Conservation (phyloP, 345 rosid species). For the Dovyalis caffra region DNA sequence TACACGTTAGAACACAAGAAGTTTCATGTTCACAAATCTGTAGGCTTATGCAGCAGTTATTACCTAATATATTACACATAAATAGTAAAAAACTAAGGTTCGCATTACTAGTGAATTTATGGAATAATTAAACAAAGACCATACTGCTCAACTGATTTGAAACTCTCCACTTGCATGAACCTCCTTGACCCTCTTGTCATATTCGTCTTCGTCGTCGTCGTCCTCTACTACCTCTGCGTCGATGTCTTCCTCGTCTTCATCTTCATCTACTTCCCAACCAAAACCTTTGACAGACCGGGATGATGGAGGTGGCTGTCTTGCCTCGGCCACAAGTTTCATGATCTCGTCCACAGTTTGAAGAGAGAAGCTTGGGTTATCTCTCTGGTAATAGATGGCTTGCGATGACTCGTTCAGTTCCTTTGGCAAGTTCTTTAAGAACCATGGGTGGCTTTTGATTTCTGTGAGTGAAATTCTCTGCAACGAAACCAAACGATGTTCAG, state of each 20-base stretch:
- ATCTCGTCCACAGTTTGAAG: slow-evolving; percentile 80
- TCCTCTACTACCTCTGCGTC: slow-evolving; percentile 65
- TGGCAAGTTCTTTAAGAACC: slow-evolving; percentile 94
- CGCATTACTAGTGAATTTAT: slow-evolving; percentile 3
- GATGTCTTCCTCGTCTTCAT: slow-evolving; percentile 52
- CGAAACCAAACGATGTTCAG: background rate
- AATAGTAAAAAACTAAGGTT: background rate
- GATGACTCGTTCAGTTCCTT: slow-evolving; percentile 77
- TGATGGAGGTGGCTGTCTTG: slow-evolving; percentile 63
- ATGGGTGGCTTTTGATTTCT: slow-evolving; percentile 57
- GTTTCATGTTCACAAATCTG: background rate
- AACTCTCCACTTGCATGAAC: slow-evolving; percentile 81
- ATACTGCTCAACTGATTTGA: slow-evolving; percentile 38
- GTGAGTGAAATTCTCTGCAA: slow-evolving; percentile 26
- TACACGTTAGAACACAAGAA: background rate
- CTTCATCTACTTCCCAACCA: slow-evolving; percentile 67
- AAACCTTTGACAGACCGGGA: slow-evolving; percentile 55
- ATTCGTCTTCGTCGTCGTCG: slow-evolving; percentile 79
- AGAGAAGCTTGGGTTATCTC: slow-evolving; percentile 71
- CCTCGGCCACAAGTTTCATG: slow-evolving; percentile 90
- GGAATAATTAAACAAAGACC: background rate
- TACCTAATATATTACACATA: background rate
- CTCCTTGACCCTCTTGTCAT: slow-evolving; percentile 84
- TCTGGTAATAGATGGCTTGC: slow-evolving; percentile 71
- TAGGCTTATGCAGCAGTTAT: background rate